These are phyloP conservation scores for Pythium vanterpoolii DNA, from an alignment of 352 stramenopile species.

Conservation along the genomic window DNA sequence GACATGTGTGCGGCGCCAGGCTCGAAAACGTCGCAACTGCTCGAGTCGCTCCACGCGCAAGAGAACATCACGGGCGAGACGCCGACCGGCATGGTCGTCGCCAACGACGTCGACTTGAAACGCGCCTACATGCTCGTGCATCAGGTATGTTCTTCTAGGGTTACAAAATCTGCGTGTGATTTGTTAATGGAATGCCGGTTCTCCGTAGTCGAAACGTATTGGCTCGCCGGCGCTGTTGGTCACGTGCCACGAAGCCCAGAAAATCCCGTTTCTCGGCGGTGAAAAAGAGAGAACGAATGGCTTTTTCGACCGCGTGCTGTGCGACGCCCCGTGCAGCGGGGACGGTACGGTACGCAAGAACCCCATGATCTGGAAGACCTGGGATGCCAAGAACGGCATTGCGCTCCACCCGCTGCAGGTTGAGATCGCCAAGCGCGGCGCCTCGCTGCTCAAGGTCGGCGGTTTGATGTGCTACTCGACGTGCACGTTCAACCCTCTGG, in stretches of 20 bases:
- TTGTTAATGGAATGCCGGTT: background rate
- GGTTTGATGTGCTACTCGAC: conserved; percentile 96
- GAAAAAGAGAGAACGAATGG: conserved; percentile 52
- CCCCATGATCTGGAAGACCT: conserved; percentile 94
- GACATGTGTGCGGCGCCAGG: conserved; percentile 99
- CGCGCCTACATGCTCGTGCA: conserved; percentile 98
- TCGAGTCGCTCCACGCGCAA: conserved; percentile 91
- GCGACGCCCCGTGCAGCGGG: conserved; percentile 97
- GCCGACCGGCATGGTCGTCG: conserved; percentile 91
- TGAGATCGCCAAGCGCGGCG: conserved; percentile 92
- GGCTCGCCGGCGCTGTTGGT: conserved; percentile 93
- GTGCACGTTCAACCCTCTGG: conserved; percentile 98
- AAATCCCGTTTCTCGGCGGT: conserved; percentile 90
- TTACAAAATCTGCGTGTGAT: background rate
- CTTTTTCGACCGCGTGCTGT: conserved; percentile 98
- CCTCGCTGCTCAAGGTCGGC: conserved; percentile 90
- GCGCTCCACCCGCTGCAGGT: conserved; percentile 95
- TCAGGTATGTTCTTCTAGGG: conserved; percentile 54
- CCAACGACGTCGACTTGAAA: conserved; percentile 97
- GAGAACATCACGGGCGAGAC: conserved; percentile 75
- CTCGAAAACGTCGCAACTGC: conserved; percentile 98
- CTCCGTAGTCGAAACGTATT: conserved; percentile 88
- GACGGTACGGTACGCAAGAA: conserved; percentile 99
- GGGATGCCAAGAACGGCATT: conserved; percentile 89
- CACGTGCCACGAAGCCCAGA: conserved; percentile 95